These are phyloP conservation scores for Gynandropsis gynandra DNA, from an alignment of 345 rosid species.

Conservation along the genomic window DNA sequence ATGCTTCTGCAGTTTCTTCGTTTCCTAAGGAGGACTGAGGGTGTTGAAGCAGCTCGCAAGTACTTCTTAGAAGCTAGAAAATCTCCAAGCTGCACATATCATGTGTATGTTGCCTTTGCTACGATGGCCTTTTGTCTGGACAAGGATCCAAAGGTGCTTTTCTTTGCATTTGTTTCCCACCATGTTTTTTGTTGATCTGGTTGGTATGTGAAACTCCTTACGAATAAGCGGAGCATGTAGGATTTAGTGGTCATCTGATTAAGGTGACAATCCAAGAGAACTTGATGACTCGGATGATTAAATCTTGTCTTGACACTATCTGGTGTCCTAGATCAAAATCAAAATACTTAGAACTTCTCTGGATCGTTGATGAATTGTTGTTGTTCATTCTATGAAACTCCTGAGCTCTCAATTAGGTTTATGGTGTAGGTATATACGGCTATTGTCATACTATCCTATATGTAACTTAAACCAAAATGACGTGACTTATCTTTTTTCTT, in stretches of 20 bases:
- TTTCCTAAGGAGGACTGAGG: constrained; percentile 83
- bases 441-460: no score
- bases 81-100: constrained; percentile 77
- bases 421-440: no score
- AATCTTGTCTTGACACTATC: no score
- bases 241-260: constrained; percentile 11
- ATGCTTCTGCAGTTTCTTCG: constrained; percentile 61
- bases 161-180: constrained; percentile 16
- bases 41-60: constrained; percentile 94
- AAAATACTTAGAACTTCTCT: no score
- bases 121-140: constrained; percentile 83
- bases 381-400: no score
- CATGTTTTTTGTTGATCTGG: constrained; percentile 3
- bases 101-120: constrained; percentile 90
- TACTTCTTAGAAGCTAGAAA: constrained; percentile 82
- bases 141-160: constrained; percentile 81
- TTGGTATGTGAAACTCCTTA: background rate
- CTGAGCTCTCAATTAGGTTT: no score
- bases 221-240: constrained; percentile 6
- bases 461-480: no score
- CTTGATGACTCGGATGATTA: background rate
- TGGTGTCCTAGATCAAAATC: no score
- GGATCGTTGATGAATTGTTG: background rate
- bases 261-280: constrained; percentile 8
- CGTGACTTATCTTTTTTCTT: no score